A percentile compares a stretch with the other conserved stretches of the same genome.
phyloP scores from a whole-genome alignment of 306 rosid species.

The Dalbergia cochinchinensis region DNA sequence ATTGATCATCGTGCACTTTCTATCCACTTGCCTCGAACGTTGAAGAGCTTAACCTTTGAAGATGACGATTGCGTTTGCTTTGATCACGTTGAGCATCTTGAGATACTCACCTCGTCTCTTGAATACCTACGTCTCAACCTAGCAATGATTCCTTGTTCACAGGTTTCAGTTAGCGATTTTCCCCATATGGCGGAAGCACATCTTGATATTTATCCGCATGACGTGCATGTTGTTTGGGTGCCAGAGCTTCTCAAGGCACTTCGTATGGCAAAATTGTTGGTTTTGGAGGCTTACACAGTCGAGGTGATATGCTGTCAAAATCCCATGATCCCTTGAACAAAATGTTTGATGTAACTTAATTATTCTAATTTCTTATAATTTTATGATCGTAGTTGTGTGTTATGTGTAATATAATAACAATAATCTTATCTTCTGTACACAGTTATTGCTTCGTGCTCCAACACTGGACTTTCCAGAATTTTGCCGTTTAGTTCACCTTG shows the following conservation, averaged over 20 bases:
- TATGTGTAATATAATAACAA: too few relatives aligned
- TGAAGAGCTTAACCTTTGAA: background rate
- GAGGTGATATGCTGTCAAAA: background rate
- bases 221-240: background rate
- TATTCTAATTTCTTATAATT: too few relatives aligned
- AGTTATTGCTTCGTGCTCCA: too few relatives aligned
- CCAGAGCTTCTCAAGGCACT: background rate
- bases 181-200: background rate
- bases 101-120: background rate
- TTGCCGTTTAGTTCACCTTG: too few relatives aligned
- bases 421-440: too few relatives aligned
- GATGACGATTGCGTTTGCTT: background rate
- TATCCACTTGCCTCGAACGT: background rate
- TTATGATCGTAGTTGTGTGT: too few relatives aligned
- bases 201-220: too few relatives aligned
- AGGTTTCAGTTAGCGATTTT: background rate
- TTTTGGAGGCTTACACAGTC: background rate
- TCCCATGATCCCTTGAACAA: too few relatives aligned
- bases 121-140: background rate
- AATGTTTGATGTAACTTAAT: too few relatives aligned
- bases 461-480: too few relatives aligned
- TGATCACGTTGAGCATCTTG: background rate
- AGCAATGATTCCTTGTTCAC: too few relatives aligned
- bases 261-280: background rate
- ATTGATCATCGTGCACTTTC: background rate